A percentile compares a stretch with the other conserved stretches of the same genome.
phyloP scores from a whole-genome alignment of 495 filamentous ascomycete species.

The Cercophora newfieldiana region DNA sequence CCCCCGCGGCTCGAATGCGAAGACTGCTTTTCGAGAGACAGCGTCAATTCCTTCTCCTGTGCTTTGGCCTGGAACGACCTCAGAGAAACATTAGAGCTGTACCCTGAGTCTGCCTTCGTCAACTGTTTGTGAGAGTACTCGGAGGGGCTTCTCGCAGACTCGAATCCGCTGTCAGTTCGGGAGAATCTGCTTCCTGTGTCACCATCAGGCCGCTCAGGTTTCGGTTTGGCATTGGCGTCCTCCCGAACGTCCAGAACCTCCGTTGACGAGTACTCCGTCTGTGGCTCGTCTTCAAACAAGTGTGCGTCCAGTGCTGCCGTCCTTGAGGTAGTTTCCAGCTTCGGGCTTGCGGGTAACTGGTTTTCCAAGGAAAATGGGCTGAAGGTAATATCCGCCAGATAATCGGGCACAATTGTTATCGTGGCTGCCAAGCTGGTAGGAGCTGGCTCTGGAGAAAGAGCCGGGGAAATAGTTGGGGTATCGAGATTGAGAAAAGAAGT shows the following conservation, averaged over 20 bases:
- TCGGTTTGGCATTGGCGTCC: conserved; percentile 42
- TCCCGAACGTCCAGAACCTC: conserved; percentile 45
- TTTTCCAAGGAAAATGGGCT: conserved; percentile 34
- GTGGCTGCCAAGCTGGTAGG: conserved; percentile 10
- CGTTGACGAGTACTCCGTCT: conserved; percentile 34
- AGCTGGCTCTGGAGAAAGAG: not conserved
- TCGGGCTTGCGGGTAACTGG: conserved; percentile 27
- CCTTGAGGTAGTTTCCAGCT: conserved; percentile 48
- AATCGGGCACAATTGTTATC: conserved; percentile 21
- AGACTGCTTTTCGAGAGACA: conserved; percentile 17
- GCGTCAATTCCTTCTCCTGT: conserved; percentile 15
- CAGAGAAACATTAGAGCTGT: conserved; percentile 54
- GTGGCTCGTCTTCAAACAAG: conserved; percentile 45
- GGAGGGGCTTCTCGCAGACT: conserved; percentile 36
- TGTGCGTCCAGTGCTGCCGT: conserved; percentile 48
- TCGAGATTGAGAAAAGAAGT: conserved; percentile 22
- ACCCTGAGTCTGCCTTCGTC: conserved; percentile 58
- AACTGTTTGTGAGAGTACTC: conserved; percentile 41
- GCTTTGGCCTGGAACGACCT: conserved; percentile 42
- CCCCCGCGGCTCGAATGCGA: conserved; percentile 15
- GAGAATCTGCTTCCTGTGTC: conserved; percentile 25
- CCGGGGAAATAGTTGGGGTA: not conserved
- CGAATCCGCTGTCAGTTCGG: conserved; percentile 48
- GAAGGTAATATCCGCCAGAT: conserved; percentile 31
- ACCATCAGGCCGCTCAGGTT: conserved; percentile 10